These are phyloP conservation scores for Chlorella variabilis DNA, from an alignment of 163 green algal genomes.

Conservation along the genomic window DNA sequence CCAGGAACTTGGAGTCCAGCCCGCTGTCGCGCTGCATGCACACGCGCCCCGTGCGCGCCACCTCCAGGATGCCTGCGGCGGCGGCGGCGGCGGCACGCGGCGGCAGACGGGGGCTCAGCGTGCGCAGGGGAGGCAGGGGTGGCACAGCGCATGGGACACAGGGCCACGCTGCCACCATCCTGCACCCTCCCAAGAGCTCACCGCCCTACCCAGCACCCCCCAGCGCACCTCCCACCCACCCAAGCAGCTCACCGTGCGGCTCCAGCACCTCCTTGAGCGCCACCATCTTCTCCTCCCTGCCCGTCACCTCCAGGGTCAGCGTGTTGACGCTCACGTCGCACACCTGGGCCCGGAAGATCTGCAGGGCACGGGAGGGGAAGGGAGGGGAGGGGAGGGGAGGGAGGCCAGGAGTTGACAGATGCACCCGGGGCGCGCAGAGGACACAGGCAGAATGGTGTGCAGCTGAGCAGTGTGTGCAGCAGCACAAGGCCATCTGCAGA, in stretches of 20 bases:
- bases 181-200: too few relatives aligned
- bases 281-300: conserved; percentile 90
- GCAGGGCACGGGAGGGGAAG: not conserved
- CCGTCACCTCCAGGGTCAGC: conserved; percentile 91
- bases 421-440: too few relatives aligned
- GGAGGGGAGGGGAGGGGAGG: not conserved
- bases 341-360: conserved; percentile 90
- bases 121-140: not conserved
- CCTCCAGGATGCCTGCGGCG: conserved; percentile 90
- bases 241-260: conserved; percentile 87
- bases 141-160: not conserved
- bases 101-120: not conserved
- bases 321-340: conserved; percentile 84
- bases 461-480: too few relatives aligned
- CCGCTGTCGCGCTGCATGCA: conserved; percentile 85
- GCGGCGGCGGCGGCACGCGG: too few relatives aligned
- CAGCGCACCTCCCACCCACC: too few relatives aligned
- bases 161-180: not conserved
- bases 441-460: too few relatives aligned
- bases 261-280: conserved; percentile 90
- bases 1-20: conserved; percentile 78
- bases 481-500: too few relatives aligned
- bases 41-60: conserved; percentile 91
- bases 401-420: not conserved
- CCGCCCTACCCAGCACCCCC: too few relatives aligned